Conservation (phyloP, 2,329 filamentous ascomycete species). For the Didymella lethalis region DNA sequence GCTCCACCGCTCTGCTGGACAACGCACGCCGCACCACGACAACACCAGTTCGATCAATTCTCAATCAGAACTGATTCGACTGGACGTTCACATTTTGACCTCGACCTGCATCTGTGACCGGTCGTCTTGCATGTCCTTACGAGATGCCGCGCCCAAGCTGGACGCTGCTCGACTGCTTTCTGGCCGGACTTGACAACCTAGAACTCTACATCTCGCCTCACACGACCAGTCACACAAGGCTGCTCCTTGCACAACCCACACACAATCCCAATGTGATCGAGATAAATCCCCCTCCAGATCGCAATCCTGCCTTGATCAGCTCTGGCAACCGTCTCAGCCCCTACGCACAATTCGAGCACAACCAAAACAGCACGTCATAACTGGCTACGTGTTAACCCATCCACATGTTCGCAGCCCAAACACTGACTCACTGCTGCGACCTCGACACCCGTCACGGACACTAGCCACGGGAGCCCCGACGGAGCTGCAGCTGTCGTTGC, state of each 20-base stretch:
- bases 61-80: not conserved
- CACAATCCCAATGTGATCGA: not conserved
- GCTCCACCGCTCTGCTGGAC: not conserved
- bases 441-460: not conserved
- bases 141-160: not conserved
- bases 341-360: not conserved
- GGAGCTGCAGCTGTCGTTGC: not conserved
- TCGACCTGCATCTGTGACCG: not conserved
- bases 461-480: slow-evolving; percentile 2
- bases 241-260: slow-evolving; percentile 13
- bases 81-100: not conserved
- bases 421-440: slow-evolving; percentile 10
- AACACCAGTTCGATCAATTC: not conserved
- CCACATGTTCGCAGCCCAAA: slow-evolving; percentile 20
- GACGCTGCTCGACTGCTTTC: not conserved
- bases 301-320: not conserved
- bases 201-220: not conserved
- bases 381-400: not conserved
- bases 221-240: slow-evolving; percentile 11
- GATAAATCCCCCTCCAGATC: not conserved
- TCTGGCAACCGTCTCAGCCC: not conserved
- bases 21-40: not conserved
- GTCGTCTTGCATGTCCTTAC: not conserved
- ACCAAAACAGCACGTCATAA: not conserved
- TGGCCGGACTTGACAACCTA: not conserved